These are phyloP conservation scores for Barnettozyma salicaria DNA, from an alignment of 805 yeast genomes.

Conservation along the genomic window DNA sequence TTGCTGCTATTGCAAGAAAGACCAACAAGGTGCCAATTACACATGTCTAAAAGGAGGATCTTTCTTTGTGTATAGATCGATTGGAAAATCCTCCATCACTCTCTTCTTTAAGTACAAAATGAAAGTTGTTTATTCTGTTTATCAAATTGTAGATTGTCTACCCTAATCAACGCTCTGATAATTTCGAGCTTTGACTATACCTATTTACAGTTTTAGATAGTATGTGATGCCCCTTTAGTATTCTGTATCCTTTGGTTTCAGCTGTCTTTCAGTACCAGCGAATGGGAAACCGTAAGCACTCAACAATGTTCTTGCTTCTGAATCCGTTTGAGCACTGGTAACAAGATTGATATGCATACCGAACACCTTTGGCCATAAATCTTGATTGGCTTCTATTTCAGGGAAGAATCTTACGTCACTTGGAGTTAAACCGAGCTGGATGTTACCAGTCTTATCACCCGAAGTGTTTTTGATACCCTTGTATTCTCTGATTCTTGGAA, in stretches of 20 bases:
- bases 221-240: slow-evolving; percentile 14
- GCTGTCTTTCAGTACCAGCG: slow-evolving; percentile 41
- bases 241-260: slow-evolving; percentile 22
- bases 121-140: background rate
- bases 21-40: slow-evolving; percentile 33
- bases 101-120: background rate
- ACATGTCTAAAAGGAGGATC: slow-evolving; percentile 30
- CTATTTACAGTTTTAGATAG: no score
- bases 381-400: slow-evolving; percentile 86
- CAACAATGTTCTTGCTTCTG: slow-evolving; percentile 79
- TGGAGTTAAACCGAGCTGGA: slow-evolving; percentile 75
- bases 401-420: slow-evolving; percentile 83
- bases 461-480: slow-evolving; percentile 66
- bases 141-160: no score
- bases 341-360: slow-evolving; percentile 83
- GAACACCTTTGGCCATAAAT: slow-evolving; percentile 78
- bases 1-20: slow-evolving; percentile 73
- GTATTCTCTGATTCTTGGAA: slow-evolving; percentile 89
- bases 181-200: no score
- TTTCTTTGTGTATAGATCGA: background rate
- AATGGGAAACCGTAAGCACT: slow-evolving; percentile 83
- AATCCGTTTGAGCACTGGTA: slow-evolving; percentile 85
- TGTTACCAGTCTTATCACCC: slow-evolving; percentile 83
- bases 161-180: no score
- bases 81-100: background rate